phyloP scores from a whole-genome alignment of 768 basidiomycete genomes.

The Exidia glandulosa region DNA sequence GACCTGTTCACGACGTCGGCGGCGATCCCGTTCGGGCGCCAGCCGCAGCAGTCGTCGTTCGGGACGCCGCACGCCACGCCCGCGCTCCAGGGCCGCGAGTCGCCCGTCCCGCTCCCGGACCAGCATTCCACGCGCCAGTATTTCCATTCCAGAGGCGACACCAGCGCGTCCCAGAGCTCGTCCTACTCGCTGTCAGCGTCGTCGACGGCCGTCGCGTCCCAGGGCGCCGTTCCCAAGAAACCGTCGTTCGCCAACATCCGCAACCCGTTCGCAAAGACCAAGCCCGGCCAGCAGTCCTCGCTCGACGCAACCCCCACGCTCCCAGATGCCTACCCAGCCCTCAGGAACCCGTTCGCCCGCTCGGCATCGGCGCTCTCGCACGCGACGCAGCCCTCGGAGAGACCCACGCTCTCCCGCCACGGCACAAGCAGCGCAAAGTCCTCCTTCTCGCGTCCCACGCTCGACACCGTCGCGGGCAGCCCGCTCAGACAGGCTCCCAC shows the following conservation, averaged over 20 bases:
- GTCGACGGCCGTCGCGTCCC: slow-evolving; percentile 16
- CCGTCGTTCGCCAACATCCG: slow-evolving; percentile 78
- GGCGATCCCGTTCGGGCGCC: slow-evolving; percentile 28
- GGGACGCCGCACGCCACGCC: slow-evolving; percentile 13
- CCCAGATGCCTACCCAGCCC: slow-evolving; percentile 49
- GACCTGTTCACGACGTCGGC: slow-evolving; percentile 31
- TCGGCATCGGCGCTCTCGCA: slow-evolving; percentile 65
- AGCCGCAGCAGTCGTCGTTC: slow-evolving; percentile 11
- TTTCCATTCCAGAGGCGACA: slow-evolving; percentile 73
- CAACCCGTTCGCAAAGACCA: slow-evolving; percentile 73
- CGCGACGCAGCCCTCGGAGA: slow-evolving; percentile 15
- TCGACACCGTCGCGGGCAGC: slow-evolving; percentile 29
- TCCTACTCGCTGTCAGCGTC: slow-evolving; percentile 46
- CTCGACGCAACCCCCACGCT: slow-evolving; percentile 59
- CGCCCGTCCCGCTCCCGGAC: slow-evolving; percentile 49
- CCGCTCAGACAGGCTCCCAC: slow-evolving; percentile 72
- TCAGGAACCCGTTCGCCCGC: slow-evolving; percentile 76
- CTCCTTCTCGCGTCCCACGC: neutral
- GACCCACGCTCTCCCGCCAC: slow-evolving; percentile 30
- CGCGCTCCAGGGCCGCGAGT: slow-evolving; percentile 44
- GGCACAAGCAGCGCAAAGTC: neutral
- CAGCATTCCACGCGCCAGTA: no score
- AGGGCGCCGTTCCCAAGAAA: slow-evolving; percentile 56
- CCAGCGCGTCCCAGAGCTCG: slow-evolving; percentile 69
- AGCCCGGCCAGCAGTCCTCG: slow-evolving; percentile 32